Conservation (phyloP, 495 filamentous ascomycete species). For the Lasiosphaeria ovina region DNA sequence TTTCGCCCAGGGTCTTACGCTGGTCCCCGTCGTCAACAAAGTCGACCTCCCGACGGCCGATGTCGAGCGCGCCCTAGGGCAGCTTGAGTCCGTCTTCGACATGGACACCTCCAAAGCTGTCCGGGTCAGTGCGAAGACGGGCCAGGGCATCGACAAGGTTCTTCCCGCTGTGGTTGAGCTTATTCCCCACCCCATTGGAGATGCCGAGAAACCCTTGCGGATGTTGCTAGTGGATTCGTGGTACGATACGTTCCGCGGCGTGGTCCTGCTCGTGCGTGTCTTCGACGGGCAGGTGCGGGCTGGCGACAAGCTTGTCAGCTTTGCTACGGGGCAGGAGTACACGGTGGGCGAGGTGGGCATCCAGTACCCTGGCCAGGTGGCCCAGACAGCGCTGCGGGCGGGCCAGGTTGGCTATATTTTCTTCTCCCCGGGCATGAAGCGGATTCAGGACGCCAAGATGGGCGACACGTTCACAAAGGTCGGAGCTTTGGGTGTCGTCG, state of each 20-base stretch:
- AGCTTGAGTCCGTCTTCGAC: constrained; percentile 83
- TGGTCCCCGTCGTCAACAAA: constrained; percentile 95
- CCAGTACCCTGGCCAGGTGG: constrained; percentile 86
- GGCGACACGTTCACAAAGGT: constrained; percentile 92
- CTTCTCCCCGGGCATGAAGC: constrained; percentile 98
- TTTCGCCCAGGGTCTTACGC: constrained; percentile 80
- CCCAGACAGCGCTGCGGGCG: constrained; percentile 75
- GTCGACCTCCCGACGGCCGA: constrained; percentile 89
- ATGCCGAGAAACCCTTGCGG: constrained; percentile 65
- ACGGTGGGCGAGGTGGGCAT: constrained; percentile 95
- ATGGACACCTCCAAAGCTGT: constrained; percentile 78
- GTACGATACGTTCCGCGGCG: constrained; percentile 94
- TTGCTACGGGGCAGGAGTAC: constrained; percentile 84
- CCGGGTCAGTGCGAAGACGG: constrained; percentile 90
- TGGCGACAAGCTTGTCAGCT: constrained; percentile 79
- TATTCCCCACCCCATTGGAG: constrained; percentile 78
- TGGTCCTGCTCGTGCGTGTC: constrained; percentile 85
- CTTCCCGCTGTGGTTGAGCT: constrained; percentile 82
- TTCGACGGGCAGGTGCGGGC: constrained; percentile 84
- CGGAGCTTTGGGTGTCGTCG: constrained; percentile 71
- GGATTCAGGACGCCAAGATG: constrained; percentile 89
- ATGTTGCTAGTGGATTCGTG: constrained; percentile 94
- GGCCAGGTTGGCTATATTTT: constrained; percentile 94
- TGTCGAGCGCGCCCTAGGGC: constrained; percentile 75
- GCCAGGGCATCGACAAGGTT: constrained; percentile 74